Evolutionary conservation across 805 yeast genomes (phyloP).

Genomic region (Yamadazyma kitorensis): DNA sequence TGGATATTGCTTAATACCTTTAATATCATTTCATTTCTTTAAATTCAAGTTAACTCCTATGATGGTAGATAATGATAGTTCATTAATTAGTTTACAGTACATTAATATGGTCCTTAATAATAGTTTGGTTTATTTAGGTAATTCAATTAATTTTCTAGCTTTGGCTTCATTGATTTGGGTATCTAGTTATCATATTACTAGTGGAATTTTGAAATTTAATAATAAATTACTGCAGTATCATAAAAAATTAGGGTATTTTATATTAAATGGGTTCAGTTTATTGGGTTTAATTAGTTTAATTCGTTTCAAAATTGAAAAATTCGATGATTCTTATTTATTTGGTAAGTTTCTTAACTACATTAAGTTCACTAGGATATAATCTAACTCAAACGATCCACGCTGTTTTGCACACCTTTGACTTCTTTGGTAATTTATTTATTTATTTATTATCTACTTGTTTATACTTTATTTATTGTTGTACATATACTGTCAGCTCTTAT

Average conservation of each 20-base stretch:
- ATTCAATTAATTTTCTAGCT: conserved; percentile 24
- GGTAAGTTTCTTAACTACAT: conserved; percentile 29
- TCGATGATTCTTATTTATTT: conserved; percentile 17
- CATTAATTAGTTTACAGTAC: conserved; percentile 51
- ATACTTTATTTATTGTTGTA: too few species aligned
- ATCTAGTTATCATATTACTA: conserved; percentile 49
- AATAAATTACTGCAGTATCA: conserved; percentile 36
- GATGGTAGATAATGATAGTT: conserved; percentile 62
- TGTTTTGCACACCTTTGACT: too few species aligned
- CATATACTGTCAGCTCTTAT: too few species aligned
- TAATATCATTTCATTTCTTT: conserved; percentile 45
- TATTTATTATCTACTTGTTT: too few species aligned
- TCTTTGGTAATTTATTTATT: too few species aligned
- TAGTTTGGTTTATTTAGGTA: conserved; percentile 19
- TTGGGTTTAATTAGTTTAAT: conserved; percentile 37
- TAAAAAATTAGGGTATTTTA: conserved; percentile 44
- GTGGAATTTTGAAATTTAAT: conserved; percentile 51
- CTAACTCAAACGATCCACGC: too few species aligned
- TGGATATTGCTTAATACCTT: conserved; percentile 52
- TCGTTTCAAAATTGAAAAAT: conserved; percentile 18
- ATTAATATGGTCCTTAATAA: conserved; percentile 22
- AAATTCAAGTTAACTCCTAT: conserved; percentile 51
- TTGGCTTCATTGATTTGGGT: conserved; percentile 10
- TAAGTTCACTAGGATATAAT: conserved; percentile 8
- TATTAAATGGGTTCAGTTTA: conserved; percentile 33